Conservation (phyloP, 352 stramenopile species). For the Blastocystis sp. region DNA sequence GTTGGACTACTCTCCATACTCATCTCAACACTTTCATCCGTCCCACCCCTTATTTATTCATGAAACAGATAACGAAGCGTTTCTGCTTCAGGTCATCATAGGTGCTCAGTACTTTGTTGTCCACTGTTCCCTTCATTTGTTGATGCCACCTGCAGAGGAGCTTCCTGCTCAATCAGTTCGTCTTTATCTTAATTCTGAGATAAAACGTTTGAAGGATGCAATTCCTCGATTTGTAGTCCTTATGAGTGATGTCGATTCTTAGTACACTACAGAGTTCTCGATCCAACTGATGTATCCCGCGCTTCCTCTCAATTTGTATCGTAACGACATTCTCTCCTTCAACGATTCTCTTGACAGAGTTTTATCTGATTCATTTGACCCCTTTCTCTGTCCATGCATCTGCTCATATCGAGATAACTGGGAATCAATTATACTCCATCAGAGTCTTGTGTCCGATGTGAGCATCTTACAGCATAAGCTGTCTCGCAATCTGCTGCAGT, state of each 20-base stretch:
- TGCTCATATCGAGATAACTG: background rate
- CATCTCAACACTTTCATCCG: background rate
- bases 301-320: background rate
- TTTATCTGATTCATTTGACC: background rate
- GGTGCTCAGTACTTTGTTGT: background rate
- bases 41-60: background rate
- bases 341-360: background rate
- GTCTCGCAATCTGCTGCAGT: background rate
- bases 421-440: background rate
- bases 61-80: background rate
- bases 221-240: background rate
- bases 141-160: background rate
- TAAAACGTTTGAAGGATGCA: background rate
- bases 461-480: background rate
- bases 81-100: background rate
- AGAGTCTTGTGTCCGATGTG: background rate
- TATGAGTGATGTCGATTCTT: background rate
- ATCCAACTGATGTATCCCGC: background rate
- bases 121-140: background rate
- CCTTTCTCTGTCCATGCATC: conserved; percentile 20
- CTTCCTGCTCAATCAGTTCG: background rate
- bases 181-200: background rate
- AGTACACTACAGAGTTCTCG: background rate
- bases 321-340: background rate
- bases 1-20: background rate